Base-by-base conservation (phyloP, 2,329 filamentous ascomycete species). In the Colletotrichum agaves region DNA sequence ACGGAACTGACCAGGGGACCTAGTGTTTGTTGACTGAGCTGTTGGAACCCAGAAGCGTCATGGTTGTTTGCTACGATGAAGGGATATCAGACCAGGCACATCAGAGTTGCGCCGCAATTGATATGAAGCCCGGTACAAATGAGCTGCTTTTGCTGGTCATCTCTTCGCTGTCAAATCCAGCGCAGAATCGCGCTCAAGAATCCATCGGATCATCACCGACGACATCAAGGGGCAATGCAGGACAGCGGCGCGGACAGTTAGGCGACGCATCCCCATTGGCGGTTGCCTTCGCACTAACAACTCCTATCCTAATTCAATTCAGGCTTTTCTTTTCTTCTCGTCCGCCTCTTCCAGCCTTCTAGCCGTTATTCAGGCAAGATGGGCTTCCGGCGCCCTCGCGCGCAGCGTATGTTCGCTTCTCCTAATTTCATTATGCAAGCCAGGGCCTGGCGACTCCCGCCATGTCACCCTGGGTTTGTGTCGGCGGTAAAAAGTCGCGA, bases 191-290 rank as follows among this genome's bases (percentile, higher is more conserved):
- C n/a, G 19, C 4, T 37, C 63, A 33, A 53, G 31, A 27, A 2
- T 21, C 27, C 37, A 53, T 58, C 64, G 60, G 60, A 67, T 67
- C 53, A 63, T 53, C 60, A 33, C 52, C 60, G 60, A 63, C 64
- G 35, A 27, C 64, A 67, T 63, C 60, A 57, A 37, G 23, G 27
- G 52, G 35, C 64, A 47, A 63, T 67, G 64, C 64, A 67, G 60
- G 64, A 58, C 52, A 13, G 52, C 64, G 60, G 60, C 64, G 52
- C 60, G 64, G 55, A 27, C 44, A 60, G 8, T 58, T 41, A 44
- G 44, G 17, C 64, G 60, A 59, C 31, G 64, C 37, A 21, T 41
- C 27, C 60, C 52, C 46, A 67, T 67, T 67, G 64, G 64, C 37
- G 21, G 31, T 17, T 11, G 5, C 46, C 35, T 17, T 49, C 37